phyloP scores from a whole-genome alignment of 495 filamentous ascomycete species.

The Penicillium verhagenii region DNA sequence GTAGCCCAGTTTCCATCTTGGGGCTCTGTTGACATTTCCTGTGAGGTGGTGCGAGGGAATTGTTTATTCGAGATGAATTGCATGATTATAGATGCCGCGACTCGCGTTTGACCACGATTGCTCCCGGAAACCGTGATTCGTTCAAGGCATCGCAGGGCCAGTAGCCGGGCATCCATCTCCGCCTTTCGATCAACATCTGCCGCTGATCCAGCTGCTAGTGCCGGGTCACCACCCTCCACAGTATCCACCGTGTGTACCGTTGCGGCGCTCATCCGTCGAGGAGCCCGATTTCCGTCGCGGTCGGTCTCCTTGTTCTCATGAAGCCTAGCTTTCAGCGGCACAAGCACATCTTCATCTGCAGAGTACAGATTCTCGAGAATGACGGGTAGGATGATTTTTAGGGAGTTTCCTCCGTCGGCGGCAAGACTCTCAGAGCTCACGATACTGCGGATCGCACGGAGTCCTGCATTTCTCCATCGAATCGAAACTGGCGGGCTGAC shows the following conservation, averaged over 20 bases:
- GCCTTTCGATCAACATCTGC: conserved; percentile 82
- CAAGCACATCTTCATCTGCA: conserved; percentile 66
- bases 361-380: conserved; percentile 83
- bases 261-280: conserved; percentile 72
- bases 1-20: conserved; percentile 68
- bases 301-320: conserved; percentile 64
- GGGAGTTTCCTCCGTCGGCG: conserved; percentile 68
- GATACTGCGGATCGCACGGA: conserved; percentile 75
- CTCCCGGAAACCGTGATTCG: conserved; percentile 71
- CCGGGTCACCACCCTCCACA: conserved; percentile 65
- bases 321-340: conserved; percentile 58
- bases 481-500: conserved; percentile 67
- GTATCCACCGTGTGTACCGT: conserved; percentile 73
- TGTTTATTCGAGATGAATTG: conserved; percentile 66
- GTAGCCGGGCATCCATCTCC: conserved; percentile 79
- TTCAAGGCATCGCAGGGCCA: conserved; percentile 79
- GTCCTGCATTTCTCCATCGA: conserved; percentile 76
- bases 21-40: conserved; percentile 27
- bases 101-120: conserved; percentile 72
- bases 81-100: conserved; percentile 67
- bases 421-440: conserved; percentile 75
- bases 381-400: conserved; percentile 73
- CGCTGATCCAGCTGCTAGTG: conserved; percentile 68
- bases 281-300: conserved; percentile 48
- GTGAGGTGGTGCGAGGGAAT: conserved; percentile 22